These are phyloP conservation scores for Tulasnella sp. DNA, from an alignment of 768 basidiomycete species.

Conservation along the genomic window DNA sequence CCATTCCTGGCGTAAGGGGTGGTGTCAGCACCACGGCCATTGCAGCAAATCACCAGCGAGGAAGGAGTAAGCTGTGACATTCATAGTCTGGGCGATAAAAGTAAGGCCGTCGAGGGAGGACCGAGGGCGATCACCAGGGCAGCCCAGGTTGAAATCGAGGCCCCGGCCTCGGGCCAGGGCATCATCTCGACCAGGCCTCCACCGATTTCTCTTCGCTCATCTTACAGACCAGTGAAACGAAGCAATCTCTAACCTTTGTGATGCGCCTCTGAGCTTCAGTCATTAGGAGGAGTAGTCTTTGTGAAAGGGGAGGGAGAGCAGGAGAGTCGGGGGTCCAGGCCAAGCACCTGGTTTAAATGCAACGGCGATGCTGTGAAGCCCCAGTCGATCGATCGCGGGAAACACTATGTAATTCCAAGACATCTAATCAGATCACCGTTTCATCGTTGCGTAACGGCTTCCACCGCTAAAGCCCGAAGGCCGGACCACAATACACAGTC, in stretches of 20 bases:
- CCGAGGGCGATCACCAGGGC: background rate
- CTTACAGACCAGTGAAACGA: background rate
- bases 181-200: too few relatives aligned
- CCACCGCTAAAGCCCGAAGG: too few relatives aligned
- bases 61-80: too few relatives aligned
- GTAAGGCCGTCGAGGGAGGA: background rate
- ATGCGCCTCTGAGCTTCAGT: conserved; percentile 93
- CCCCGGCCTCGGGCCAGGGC: too few relatives aligned
- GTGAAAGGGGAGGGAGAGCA: background rate
- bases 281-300: conserved; percentile 48
- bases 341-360: background rate
- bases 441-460: too few relatives aligned
- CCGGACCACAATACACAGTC: too few relatives aligned
- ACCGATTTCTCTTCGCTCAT: background rate
- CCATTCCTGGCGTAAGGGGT: conserved; percentile 65
- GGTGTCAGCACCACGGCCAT: background rate
- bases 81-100: background rate
- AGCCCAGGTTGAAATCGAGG: too few relatives aligned
- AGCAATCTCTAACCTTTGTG: conserved; percentile 73
- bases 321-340: background rate
- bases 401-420: too few relatives aligned
- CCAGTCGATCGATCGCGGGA: too few relatives aligned
- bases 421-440: too few relatives aligned
- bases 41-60: background rate
- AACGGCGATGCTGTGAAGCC: background rate